phyloP scores from a whole-genome alignment of 1,284 basidiomycete species.

The Limonomyces culmigenus region DNA sequence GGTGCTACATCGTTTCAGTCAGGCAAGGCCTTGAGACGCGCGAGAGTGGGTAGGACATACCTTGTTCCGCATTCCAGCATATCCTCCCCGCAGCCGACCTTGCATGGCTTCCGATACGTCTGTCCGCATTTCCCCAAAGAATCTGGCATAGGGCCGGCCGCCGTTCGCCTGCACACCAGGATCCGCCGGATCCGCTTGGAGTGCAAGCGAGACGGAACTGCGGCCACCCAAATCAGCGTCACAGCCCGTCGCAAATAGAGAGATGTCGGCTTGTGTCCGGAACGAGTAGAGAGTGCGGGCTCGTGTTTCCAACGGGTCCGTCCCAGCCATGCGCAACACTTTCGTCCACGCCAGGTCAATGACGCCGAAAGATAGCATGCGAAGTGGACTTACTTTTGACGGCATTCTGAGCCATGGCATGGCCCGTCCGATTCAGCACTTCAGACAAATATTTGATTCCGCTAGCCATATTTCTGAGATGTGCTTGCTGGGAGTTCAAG shows the following conservation, averaged over 20 bases:
- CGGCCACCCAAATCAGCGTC: slow-evolving; percentile 77
- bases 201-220: slow-evolving; percentile 53
- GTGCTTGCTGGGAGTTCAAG: too few relatives aligned
- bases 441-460: too few relatives aligned
- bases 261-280: slow-evolving; percentile 37
- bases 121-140: slow-evolving; percentile 62
- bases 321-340: slow-evolving; percentile 64
- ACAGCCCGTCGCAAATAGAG: slow-evolving; percentile 57
- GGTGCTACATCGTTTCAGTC: slow-evolving; percentile 19
- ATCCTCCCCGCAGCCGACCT: slow-evolving; percentile 52
- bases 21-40: not conserved
- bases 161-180: slow-evolving; percentile 13
- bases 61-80: slow-evolving; percentile 76
- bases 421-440: too few relatives aligned
- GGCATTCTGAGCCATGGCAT: too few relatives aligned
- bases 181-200: slow-evolving; percentile 26
- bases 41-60: slow-evolving; percentile 16
- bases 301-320: slow-evolving; percentile 34
- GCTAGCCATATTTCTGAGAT: too few relatives aligned
- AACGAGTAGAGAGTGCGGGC: slow-evolving; percentile 50
- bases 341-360: too few relatives aligned
- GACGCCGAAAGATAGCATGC: too few relatives aligned
- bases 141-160: slow-evolving; percentile 33
- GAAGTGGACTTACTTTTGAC: too few relatives aligned
- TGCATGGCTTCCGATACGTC: slow-evolving; percentile 43